Percentiles rank a stretch among this genome's conserved stretches.
Evolutionary conservation across 2,329 filamentous ascomycete species (phyloP).

Genomic region (Trichoderma sp.): DNA sequence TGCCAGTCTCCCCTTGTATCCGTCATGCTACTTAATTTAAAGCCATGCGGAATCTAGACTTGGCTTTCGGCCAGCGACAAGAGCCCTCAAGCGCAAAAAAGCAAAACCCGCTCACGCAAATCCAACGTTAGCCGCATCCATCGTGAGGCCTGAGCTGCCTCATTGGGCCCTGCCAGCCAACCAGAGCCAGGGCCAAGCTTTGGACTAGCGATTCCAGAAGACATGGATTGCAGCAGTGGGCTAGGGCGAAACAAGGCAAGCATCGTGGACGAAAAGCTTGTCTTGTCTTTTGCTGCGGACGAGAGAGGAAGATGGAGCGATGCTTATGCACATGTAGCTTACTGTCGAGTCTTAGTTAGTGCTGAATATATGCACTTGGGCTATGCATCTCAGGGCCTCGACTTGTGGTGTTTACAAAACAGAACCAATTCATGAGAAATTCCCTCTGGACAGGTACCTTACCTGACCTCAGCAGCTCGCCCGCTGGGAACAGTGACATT

Average conservation of each 20-base stretch:
- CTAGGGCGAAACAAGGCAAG: neutral
- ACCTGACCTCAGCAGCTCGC: neutral
- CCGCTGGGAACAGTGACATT: neutral
- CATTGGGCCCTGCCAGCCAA: constrained; percentile 2
- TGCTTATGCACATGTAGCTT: neutral
- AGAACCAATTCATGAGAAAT: neutral
- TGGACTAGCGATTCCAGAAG: neutral
- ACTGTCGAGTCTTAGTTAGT: neutral
- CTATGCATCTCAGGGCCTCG: neutral
- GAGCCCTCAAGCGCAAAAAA: neutral
- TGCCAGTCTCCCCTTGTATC: neutral
- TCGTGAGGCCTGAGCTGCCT: constrained; percentile 6
- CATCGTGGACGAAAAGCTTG: neutral
- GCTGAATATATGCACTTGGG: neutral
- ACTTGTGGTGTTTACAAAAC: neutral
- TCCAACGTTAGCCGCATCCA: neutral
- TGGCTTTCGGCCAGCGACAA: neutral
- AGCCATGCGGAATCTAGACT: neutral
- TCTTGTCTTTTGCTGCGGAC: neutral
- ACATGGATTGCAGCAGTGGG: neutral
- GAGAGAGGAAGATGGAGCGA: neutral
- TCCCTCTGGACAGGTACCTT: neutral
- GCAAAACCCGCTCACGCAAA: neutral
- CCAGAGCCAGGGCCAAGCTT: neutral
- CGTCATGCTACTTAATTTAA: neutral